Evolutionary conservation across 2,329 filamentous ascomycete species (phyloP), one percentile per base, ranked within the genome.

Genomic region (Teratosphaeriaceae sp.): DNA sequence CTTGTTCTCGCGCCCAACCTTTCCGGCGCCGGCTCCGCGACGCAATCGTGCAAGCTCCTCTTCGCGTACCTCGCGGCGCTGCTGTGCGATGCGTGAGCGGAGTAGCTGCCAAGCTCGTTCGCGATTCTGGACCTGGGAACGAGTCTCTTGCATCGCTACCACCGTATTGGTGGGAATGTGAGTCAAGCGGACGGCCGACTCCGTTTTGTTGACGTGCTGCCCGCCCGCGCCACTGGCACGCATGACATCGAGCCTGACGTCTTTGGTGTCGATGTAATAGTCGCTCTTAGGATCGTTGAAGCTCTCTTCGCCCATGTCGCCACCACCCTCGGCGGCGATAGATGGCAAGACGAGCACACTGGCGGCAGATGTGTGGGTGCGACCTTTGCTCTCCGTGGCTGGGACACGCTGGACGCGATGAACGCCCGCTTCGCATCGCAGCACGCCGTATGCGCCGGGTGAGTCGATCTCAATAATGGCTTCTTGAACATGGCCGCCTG

Each of bases 201-300:
- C 92, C 0, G 92, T 98, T 64, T 90, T 96, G 69, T 98, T 98
- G 61, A 98, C 92, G 66, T 98, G 92, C 69, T 98, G 92, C 1
- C 92, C 92, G 23, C 92, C 92, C 0, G 92, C 90, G 46, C 92
- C 92, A 35, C 87, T 74, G 0, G 92, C 88, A 13, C 89, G 78
- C 89, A 97, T 95, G 47, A 88, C 87, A 61, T 98, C 92, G 16
- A 79, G 73, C 40, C 76, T 76, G 19, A 98, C 88, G 46, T 98
- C 90, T 47, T 80, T 75, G 5, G 85, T 80, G 59, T 94, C 80
- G 46, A 98, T 75, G 68, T 89, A 95, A 68, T 94, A 96, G 61
- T 96, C 85, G 64, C 86, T 94, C 43, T 82, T 83, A 0, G 90
- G 90, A 56, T 97, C 84, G 48, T 90, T 82, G 51, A 85, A 76